Conservation (phyloP, 139 green algal genomes). For the Chlamydomonas sphaeroides region DNA sequence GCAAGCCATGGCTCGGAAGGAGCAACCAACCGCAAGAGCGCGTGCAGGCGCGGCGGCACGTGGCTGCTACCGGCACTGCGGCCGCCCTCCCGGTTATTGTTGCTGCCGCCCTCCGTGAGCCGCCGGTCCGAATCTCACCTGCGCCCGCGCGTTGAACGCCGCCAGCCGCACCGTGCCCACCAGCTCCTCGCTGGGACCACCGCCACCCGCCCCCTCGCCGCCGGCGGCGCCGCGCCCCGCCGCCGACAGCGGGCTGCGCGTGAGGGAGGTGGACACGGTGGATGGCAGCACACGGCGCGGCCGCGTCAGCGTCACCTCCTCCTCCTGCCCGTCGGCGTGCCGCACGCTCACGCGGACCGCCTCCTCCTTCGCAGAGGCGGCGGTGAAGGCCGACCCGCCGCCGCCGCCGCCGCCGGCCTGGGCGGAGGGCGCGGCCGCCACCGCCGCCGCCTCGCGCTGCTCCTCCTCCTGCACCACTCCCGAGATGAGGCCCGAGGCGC, state of each 20-base stretch:
- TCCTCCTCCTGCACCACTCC: background rate
- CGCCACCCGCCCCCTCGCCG: too few species aligned
- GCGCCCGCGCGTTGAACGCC: conserved; percentile 84
- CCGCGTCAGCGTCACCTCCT: conserved; percentile 51
- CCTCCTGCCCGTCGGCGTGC: conserved; percentile 45
- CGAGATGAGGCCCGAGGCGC: conserved; percentile 18
- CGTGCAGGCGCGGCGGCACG: too few species aligned
- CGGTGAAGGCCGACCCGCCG: too few species aligned
- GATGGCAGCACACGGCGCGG: conserved; percentile 53
- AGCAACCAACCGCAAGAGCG: too few species aligned
- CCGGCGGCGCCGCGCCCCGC: conserved; percentile 12
- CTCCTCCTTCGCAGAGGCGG: too few species aligned
- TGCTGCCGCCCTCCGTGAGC: too few species aligned
- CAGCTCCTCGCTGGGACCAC: too few species aligned
- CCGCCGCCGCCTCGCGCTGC: background rate
- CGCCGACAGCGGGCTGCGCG: background rate
- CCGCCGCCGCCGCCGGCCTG: background rate
- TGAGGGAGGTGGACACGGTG: conserved; percentile 54
- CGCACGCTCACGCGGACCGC: conserved; percentile 43
- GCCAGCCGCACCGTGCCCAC: conserved; percentile 73
- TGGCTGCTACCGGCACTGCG: too few species aligned
- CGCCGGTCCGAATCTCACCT: too few species aligned
- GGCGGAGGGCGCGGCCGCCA: background rate
- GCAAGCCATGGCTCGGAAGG: too few species aligned
- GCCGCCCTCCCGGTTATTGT: too few species aligned